A percentile compares a stretch with the other conserved stretches of the same genome.
These are phyloP conservation scores for Aspergillus uvarum DNA, from an alignment of 2,329 filamentous ascomycete genomes.

Conservation along the genomic window DNA sequence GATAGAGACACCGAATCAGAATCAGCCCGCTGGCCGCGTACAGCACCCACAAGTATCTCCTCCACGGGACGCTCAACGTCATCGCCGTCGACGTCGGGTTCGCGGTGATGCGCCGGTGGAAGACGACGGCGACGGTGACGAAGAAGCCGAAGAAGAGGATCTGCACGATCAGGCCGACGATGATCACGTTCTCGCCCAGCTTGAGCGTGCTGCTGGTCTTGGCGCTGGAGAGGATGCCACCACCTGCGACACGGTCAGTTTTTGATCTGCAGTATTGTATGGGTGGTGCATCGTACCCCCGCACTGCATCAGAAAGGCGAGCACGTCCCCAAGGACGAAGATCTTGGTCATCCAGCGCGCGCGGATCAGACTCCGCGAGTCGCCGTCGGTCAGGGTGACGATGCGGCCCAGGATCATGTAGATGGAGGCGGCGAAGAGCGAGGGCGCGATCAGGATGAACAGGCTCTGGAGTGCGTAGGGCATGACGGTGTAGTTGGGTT, in stretches of 20 bases:
- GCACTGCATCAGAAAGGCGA: conserved; percentile 48
- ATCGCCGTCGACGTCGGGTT: conserved; percentile 2
- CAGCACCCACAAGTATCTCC: conserved; percentile 9
- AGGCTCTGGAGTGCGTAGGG: conserved; percentile 45
- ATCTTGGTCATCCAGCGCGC: conserved; percentile 47
- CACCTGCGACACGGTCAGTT: neutral
- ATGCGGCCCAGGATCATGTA: conserved; percentile 51
- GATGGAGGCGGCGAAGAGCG: conserved; percentile 50
- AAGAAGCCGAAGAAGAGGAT: conserved; percentile 21
- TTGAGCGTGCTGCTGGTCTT: conserved; percentile 3
- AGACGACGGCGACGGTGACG: conserved; percentile 15
- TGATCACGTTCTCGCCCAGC: conserved; percentile 16
- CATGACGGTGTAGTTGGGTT: conserved; percentile 1
- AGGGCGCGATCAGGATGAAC: conserved; percentile 49
- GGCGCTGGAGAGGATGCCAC: conserved; percentile 7
- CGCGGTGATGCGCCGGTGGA: conserved; percentile 15
- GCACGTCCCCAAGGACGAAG: conserved; percentile 50
- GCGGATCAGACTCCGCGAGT: conserved; percentile 43
- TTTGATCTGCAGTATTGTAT: neutral
- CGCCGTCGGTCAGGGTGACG: conserved; percentile 41
- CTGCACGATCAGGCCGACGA: conserved; percentile 20
- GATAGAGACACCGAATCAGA: conserved; percentile 30
- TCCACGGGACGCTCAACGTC: neutral
- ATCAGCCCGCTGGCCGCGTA: conserved; percentile 29
- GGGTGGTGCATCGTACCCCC: conserved; percentile 11